A percentile compares a stretch with the other conserved stretches of the same genome.
Evolutionary conservation across 2,329 filamentous ascomycete species (phyloP).

Genomic region (Cladosporium sphaerospermum): DNA sequence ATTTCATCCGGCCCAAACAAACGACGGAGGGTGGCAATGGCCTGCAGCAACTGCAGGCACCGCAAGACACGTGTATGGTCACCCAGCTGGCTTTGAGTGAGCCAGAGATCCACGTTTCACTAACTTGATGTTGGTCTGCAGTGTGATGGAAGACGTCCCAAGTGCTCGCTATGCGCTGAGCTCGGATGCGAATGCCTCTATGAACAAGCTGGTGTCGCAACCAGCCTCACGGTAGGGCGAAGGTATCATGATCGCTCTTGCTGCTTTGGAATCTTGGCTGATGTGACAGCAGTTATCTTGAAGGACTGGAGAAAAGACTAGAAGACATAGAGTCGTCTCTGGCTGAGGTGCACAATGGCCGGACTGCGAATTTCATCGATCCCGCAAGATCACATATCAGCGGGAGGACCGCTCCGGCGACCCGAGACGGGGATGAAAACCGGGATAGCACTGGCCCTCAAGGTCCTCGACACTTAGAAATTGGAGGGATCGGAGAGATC

Average conservation of each 20-base stretch:
- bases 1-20: not conserved
- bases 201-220: slow-evolving; percentile 23
- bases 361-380: not conserved
- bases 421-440: not conserved
- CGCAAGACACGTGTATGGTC: slow-evolving; percentile 18
- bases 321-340: not conserved
- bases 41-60: slow-evolving; percentile 24
- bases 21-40: slow-evolving; percentile 9
- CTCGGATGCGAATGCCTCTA: slow-evolving; percentile 42
- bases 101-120: not conserved
- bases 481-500: not conserved
- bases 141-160: slow-evolving; percentile 40
- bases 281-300: not conserved
- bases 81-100: not conserved
- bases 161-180: slow-evolving; percentile 37
- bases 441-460: not conserved
- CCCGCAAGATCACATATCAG: not conserved
- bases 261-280: not conserved
- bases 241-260: not conserved
- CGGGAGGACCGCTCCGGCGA: not conserved
- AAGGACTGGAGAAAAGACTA: not conserved
- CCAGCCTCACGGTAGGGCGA: not conserved
- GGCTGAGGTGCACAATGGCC: not conserved
- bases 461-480: not conserved
- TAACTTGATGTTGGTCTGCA: slow-evolving; percentile 5